Base-by-base conservation (phyloP, 805 yeast species). In the Saccharomycopsis microspora region DNA sequence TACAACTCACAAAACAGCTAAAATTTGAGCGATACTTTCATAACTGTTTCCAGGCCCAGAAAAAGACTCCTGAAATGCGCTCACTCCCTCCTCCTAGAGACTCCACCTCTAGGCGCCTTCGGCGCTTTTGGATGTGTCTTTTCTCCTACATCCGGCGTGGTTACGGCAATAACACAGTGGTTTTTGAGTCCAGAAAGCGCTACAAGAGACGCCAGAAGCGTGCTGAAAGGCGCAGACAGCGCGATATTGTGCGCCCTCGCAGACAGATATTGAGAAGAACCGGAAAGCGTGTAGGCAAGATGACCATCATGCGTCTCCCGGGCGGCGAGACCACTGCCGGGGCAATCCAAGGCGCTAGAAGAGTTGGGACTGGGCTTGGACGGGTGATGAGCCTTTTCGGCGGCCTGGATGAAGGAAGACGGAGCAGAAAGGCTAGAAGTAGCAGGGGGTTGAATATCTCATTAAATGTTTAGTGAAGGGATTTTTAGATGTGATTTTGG, bases 121-220 rank as follows among this genome's bases (percentile, higher is more conserved):
- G 33, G 33, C 11, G 52, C 32, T 19, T 46, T 9, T 29, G 36
- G n/a, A 7, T 32, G 9, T 46, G 43, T 6, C 7, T 49, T n/a
- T 6, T 45, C 2, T 40, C 35, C 5, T 49, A 49, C 37, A 11
- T 45, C 31, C 11, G 31, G n/a, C 31, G 45, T 28, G 52, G 52
- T 1, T 49, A 49, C 30, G 28, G 43, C 9, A 44, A 49, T n/a
- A 49, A 49, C 30, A n/a, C 45, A 5, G 28, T 36, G 4, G 52
- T 44, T 3, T 43, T 49, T 43, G 39, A 46, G 4, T 33, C 27
- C 5, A 8, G 19, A 8, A 19, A 8, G 9, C 7, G 19, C 6
- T 6, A 32, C 6, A 5, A 32, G 7, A 30, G 44, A 11, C 8
- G 28, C 5, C 10, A 9, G 5, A 34, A 34, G 36, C 36, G 36